phyloP scores from a whole-genome alignment of 495 filamentous ascomycete species.

The Echria macrotheca region DNA sequence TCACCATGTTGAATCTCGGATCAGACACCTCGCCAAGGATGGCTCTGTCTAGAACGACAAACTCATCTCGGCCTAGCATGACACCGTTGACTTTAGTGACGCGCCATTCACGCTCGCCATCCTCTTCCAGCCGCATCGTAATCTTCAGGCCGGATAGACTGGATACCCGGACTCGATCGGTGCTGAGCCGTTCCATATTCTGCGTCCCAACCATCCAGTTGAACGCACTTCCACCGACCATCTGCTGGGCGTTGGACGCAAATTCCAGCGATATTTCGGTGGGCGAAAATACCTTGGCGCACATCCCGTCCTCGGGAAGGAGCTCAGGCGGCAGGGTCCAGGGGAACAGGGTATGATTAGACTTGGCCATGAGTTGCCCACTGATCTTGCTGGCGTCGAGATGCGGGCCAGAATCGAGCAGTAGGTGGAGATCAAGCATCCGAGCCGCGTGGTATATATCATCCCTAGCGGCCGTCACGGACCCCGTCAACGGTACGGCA shows the following conservation, averaged over 20 bases:
- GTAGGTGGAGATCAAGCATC: constrained; percentile 72
- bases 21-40: constrained; percentile 72
- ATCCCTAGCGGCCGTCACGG: constrained; percentile 72
- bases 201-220: constrained; percentile 51
- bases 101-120: constrained; percentile 47
- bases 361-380: constrained; percentile 41
- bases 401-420: constrained; percentile 38
- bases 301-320: constrained; percentile 68
- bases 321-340: constrained; percentile 80
- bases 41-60: constrained; percentile 72
- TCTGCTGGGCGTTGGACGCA: constrained; percentile 57
- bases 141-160: constrained; percentile 73
- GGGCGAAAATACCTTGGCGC: constrained; percentile 44
- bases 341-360: constrained; percentile 73
- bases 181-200: constrained; percentile 40
- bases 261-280: constrained; percentile 77
- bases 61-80: constrained; percentile 82
- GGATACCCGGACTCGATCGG: constrained; percentile 72
- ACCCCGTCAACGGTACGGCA: constrained; percentile 60
- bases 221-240: constrained; percentile 47
- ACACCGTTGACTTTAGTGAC: constrained; percentile 76
- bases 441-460: constrained; percentile 90
- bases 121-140: constrained; percentile 67
- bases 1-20: constrained; percentile 73
- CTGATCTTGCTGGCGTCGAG: constrained; percentile 14